A percentile compares a stretch with the other conserved stretches of the same genome.
Evolutionary conservation across 192 early-diverging fungal genomes (phyloP).

Genomic region (Hyaloraphidium curvatum): DNA sequence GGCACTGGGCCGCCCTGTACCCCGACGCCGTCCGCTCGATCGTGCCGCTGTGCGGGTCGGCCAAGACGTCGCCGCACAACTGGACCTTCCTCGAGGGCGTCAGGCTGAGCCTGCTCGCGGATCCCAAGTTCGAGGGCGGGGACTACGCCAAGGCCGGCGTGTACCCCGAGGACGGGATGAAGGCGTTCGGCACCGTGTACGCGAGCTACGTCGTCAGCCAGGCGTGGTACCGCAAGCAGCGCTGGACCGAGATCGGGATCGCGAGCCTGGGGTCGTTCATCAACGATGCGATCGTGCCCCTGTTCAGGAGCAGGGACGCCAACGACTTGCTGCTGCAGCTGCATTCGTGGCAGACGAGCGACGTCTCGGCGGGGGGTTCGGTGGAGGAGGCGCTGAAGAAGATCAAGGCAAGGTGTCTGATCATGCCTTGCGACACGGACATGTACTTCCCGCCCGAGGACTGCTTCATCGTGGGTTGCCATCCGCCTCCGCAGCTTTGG

Average conservation of each 20-base stretch:
- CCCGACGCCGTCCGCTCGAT: conserved; percentile 9
- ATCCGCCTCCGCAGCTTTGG: too few relatives aligned
- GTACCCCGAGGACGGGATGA: background rate
- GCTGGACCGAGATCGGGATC: conserved; percentile 9
- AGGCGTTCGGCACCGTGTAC: conserved; percentile 7
- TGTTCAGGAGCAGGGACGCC: conserved; percentile 12
- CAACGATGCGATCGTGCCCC: too few relatives aligned
- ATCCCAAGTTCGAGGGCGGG: conserved; percentile 9
- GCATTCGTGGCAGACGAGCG: conserved; percentile 10
- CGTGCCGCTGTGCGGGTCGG: conserved; percentile 12
- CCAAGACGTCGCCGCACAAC: conserved; percentile 13
- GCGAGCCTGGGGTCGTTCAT: conserved; percentile 8
- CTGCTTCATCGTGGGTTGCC: too few relatives aligned
- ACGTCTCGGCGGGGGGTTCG: conserved; percentile 3
- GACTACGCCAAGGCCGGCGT: background rate
- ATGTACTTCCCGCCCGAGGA: conserved; percentile 1
- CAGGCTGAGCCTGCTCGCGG: conserved; percentile 5
- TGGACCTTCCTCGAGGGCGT: conserved; percentile 10
- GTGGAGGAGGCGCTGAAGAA: background rate
- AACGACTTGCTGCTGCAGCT: conserved; percentile 8
- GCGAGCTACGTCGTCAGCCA: conserved; percentile 12
- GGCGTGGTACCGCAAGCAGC: conserved; percentile 9
- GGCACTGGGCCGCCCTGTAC: conserved; percentile 8
- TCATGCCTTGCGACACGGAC: background rate
- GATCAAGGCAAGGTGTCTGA: background rate